A percentile compares a stretch with the other conserved stretches of the same genome.
phyloP scores from a whole-genome alignment of 805 yeast genomes.

The Myxozyma neglecta region DNA sequence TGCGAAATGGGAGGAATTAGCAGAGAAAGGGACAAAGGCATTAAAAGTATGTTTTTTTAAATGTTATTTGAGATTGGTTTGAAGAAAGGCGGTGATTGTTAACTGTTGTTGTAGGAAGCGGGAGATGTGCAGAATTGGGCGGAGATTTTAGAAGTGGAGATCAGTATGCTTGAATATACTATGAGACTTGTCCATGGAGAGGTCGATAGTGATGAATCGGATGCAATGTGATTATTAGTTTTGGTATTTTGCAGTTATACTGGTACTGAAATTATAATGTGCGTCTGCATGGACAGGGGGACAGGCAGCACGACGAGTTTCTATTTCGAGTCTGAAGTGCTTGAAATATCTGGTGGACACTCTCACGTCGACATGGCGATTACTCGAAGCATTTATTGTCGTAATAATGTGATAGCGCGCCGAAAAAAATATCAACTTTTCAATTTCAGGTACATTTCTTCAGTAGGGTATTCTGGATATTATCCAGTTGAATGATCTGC shows the following conservation, averaged over 20 bases:
- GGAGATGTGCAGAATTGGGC: conserved; percentile 56
- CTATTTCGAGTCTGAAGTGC: too few relatives aligned
- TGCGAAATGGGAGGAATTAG: conserved; percentile 23
- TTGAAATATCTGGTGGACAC: too few relatives aligned
- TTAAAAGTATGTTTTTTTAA: conserved; percentile 7
- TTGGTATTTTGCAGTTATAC: neutral
- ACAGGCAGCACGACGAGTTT: too few relatives aligned
- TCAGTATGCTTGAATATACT: conserved; percentile 68
- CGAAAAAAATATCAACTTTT: too few relatives aligned
- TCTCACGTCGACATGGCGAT: too few relatives aligned
- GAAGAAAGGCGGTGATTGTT: neutral
- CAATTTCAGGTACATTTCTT: too few relatives aligned
- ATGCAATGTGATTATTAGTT: neutral
- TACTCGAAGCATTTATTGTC: too few relatives aligned
- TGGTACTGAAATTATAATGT: too few relatives aligned
- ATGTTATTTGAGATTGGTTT: neutral
- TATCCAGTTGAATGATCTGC: too few relatives aligned
- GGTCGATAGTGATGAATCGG: conserved; percentile 12
- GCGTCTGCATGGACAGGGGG: too few relatives aligned
- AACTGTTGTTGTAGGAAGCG: conserved; percentile 31
- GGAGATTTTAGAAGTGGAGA: conserved; percentile 68
- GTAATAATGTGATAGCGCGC: too few relatives aligned
- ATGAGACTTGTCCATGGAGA: conserved; percentile 42
- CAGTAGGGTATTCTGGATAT: too few relatives aligned
- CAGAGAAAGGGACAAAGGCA: conserved; percentile 15